A percentile compares a stretch with the other conserved stretches of the same genome.
phyloP scores from a whole-genome alignment of 2,329 filamentous ascomycete genomes.

The Samsoniella hepiali region DNA sequence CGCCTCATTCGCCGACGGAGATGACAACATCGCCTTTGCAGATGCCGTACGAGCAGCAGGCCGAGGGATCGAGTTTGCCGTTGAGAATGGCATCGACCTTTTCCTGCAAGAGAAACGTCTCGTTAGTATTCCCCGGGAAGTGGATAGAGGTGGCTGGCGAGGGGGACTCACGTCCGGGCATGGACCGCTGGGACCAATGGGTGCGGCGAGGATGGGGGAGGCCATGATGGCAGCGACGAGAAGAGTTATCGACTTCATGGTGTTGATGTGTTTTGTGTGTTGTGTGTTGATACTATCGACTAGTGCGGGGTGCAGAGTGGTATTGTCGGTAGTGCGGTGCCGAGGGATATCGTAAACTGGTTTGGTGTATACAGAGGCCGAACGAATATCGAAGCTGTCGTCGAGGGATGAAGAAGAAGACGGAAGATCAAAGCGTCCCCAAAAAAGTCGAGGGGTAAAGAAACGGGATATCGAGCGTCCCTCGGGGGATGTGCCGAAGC shows the following conservation, averaged over 20 bases:
- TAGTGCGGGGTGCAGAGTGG: no score
- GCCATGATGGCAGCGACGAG: constrained; percentile 21
- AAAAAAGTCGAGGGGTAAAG: not conserved
- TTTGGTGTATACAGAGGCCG: no score
- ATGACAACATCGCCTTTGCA: constrained; percentile 51
- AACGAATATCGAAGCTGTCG: not conserved
- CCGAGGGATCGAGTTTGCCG: constrained; percentile 45
- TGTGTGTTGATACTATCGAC: not conserved
- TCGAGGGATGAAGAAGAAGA: not conserved
- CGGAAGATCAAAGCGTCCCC: not conserved
- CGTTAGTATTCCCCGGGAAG: not conserved
- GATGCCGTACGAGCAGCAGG: constrained; percentile 52
- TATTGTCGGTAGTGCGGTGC: not conserved
- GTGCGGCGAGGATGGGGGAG: constrained; percentile 20
- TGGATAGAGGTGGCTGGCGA: not conserved
- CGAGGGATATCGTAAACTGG: not conserved
- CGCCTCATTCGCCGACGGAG: constrained; percentile 37
- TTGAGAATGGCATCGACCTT: constrained; percentile 45
- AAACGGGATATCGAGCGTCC: not conserved
- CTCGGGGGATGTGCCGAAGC: constrained; percentile 4
- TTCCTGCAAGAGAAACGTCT: constrained; percentile 21
- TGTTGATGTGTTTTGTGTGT: not conserved
- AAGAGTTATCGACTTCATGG: constrained; percentile 25
- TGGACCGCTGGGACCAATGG: constrained; percentile 31
- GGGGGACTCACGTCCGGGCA: constrained; percentile 32